A percentile compares a stretch with the other conserved stretches of the same genome.
Conservation (phyloP, 2,329 filamentous ascomycete species). For the Pseudogymnoascus sp. region DNA sequence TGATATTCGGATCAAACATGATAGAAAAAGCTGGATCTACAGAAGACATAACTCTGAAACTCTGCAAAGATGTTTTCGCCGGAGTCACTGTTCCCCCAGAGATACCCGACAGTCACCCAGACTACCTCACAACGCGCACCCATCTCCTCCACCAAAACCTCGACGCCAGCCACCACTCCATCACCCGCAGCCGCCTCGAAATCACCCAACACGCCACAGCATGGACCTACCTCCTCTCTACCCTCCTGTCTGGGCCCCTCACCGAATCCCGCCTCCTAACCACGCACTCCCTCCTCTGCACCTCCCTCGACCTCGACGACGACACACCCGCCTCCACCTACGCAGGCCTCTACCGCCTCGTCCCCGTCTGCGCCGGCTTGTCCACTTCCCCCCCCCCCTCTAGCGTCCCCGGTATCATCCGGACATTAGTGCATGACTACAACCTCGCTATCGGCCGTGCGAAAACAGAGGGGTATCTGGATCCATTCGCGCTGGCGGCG, state of each 20-base stretch:
- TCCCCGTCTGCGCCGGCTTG: background rate
- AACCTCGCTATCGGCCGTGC: conserved; percentile 16
- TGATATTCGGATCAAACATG: conserved; percentile 12
- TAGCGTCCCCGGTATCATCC: conserved; percentile 24
- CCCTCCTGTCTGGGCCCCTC: conserved; percentile 14
- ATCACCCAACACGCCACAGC: conserved; percentile 13
- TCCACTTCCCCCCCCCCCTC: conserved; percentile 18
- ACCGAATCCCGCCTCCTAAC: conserved; percentile 20
- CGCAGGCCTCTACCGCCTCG: conserved; percentile 11
- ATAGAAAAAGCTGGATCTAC: conserved; percentile 10
- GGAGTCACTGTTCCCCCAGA: background rate
- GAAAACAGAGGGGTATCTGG: conserved; percentile 7
- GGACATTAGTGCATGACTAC: conserved; percentile 15
- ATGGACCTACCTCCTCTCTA: conserved; percentile 15
- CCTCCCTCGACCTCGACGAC: conserved; percentile 14
- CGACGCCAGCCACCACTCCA: background rate
- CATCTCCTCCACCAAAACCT: background rate
- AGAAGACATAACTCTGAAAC: background rate
- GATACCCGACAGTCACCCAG: background rate
- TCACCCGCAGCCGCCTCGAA: background rate
- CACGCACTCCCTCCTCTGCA: conserved; percentile 22
- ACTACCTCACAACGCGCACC: background rate
- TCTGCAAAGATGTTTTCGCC: conserved; percentile 10
- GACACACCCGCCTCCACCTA: background rate
- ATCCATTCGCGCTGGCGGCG: conserved; percentile 24